Evolutionary conservation across 208 protist species (phyloP).

Genomic region (Histomonas meleagridis): DNA sequence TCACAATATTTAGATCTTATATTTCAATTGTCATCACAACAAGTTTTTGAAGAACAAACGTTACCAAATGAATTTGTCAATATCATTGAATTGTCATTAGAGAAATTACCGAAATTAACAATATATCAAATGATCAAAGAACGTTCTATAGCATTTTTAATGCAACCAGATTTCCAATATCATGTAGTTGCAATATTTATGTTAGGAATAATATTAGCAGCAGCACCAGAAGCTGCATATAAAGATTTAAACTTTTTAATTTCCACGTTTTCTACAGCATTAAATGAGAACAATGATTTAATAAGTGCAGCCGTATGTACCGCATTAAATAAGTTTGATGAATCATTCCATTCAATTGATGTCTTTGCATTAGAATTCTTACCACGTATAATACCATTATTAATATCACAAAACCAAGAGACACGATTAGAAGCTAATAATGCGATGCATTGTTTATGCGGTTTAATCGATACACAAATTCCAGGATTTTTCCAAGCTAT

Average conservation of each 20-base stretch:
- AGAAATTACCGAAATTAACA: neutral
- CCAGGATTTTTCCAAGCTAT: neutral
- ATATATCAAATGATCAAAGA: neutral
- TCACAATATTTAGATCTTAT: neutral
- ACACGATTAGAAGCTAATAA: neutral
- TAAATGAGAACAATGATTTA: neutral
- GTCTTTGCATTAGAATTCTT: neutral
- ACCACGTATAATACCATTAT: neutral
- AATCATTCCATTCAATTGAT: neutral
- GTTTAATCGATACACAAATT: neutral
- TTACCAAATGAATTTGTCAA: neutral
- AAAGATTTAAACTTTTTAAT: neutral
- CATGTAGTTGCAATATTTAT: neutral
- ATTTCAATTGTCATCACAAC: neutral
- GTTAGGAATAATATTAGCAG: neutral
- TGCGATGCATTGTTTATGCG: neutral
- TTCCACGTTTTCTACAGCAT: neutral
- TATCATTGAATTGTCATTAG: neutral
- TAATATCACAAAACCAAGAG: neutral
- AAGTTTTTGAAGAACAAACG: neutral
- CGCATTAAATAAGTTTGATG: neutral
- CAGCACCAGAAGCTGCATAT: neutral
- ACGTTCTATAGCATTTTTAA: neutral
- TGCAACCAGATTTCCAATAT: neutral
- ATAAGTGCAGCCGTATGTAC: neutral